Evolutionary conservation across 192 early-diverging fungal genomes (phyloP), one percentile per base, ranked within the genome.

Genomic region (Dimargaris xerosporica): DNA sequence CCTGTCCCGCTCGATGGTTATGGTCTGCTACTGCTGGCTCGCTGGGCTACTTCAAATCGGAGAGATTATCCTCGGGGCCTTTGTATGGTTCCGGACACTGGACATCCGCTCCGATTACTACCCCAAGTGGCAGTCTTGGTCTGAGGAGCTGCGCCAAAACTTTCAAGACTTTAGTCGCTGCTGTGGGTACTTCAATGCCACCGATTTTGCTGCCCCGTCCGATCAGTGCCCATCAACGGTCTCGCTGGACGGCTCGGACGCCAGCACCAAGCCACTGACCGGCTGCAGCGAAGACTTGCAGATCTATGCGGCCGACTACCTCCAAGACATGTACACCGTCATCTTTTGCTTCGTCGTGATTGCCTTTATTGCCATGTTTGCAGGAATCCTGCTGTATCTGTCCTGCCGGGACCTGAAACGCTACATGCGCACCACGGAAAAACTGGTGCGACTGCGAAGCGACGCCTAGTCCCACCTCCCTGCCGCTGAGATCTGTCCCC

Each of bases 131-230:
- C 30, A 59, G 41, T 41, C 31, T 15, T 59, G 56, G 56, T 15
- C 30, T 17, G 2, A 59, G 31, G 29, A 10, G 0, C 41, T 59
- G 56, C 56, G 56, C 34, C 31, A 16, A 16, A 41, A 59, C 17
- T 59, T 59, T 17, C 56, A 59, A 34, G 56, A 59, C 19, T 59
- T 39, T 23, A 41, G 56, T 29, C 56, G 19, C 56, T 59, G 56
- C 56, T 59, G 56, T 41, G 56, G 56, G 2, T 59, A 39, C 23
- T 41, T 39, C 30, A 29, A 16, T 34, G 23, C 56, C 2, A 23
- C 11, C 31, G 56, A 59, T 34, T 59, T 42, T 29, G 16, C 29
- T 19, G 56, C 31, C 2, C 34, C 30, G 31, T 59, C 56, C 4
- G 16, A 28, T 29, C 13, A 10, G 56, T 59, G 56, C 23, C 29